Evolutionary conservation across 257 asterid genomes (phyloP).

Genomic region (Primulina tabacum): DNA sequence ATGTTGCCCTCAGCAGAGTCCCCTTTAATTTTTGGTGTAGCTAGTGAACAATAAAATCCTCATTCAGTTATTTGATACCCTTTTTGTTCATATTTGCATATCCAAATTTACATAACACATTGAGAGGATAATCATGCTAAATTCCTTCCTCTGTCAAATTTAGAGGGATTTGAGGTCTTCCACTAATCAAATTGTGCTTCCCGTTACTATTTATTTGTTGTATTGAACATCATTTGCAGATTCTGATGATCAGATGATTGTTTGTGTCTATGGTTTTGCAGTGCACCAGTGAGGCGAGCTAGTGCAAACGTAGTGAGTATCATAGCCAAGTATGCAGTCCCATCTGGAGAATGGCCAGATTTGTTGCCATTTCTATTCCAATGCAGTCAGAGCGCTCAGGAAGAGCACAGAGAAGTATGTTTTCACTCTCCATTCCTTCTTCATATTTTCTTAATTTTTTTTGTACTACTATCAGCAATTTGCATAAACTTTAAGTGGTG

Average conservation of each 20-base stretch:
- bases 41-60: too few species aligned
- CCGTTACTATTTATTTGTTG: background rate
- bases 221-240: background rate
- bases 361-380: conserved; percentile 90
- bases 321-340: conserved; percentile 92
- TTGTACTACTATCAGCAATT: conserved; percentile 10
- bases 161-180: background rate
- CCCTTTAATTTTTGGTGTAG: too few species aligned
- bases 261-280: conserved; percentile 33
- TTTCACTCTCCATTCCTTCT: conserved; percentile 12
- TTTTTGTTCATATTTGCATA: too few species aligned
- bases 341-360: conserved; percentile 98
- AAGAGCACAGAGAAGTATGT: conserved; percentile 95
- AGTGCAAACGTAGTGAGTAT: conserved; percentile 98
- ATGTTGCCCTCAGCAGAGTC: too few species aligned
- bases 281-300: conserved; percentile 92
- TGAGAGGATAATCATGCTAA: too few species aligned
- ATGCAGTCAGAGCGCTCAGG: conserved; percentile 91
- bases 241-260: conserved; percentile 21
- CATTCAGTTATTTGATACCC: too few species aligned
- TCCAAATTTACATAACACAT: too few species aligned
- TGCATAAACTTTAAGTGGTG: background rate
- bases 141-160: too few species aligned
- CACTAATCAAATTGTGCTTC: conserved; percentile 12
- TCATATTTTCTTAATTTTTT: background rate